These are phyloP conservation scores for Neonectria magnoliae DNA, from an alignment of 2,329 filamentous ascomycete genomes.

Conservation along the genomic window DNA sequence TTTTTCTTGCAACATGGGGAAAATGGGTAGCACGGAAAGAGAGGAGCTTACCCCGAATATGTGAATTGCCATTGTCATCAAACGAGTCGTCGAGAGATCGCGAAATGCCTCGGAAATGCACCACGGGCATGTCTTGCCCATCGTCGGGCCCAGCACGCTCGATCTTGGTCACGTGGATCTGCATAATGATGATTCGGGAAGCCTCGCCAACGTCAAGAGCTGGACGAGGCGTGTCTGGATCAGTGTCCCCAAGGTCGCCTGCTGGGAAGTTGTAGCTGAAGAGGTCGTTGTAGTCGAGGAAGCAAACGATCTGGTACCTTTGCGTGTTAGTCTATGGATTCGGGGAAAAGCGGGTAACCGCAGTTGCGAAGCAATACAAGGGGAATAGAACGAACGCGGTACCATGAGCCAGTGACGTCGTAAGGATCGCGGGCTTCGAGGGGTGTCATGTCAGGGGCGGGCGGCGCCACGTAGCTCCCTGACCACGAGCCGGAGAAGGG, in stretches of 20 bases:
- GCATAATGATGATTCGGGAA: slow-evolving; percentile 75
- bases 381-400: slow-evolving; percentile 61
- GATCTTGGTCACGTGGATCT: slow-evolving; percentile 69
- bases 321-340: slow-evolving; percentile 27
- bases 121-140: slow-evolving; percentile 68
- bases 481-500: slow-evolving; percentile 67
- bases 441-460: slow-evolving; percentile 49
- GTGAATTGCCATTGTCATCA: slow-evolving; percentile 76
- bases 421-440: slow-evolving; percentile 73
- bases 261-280: slow-evolving; percentile 76
- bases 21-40: neutral
- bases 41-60: slow-evolving; percentile 66
- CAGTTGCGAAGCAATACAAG: neutral
- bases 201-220: slow-evolving; percentile 72
- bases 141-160: slow-evolving; percentile 68
- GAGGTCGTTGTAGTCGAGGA: slow-evolving; percentile 76
- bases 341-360: neutral
- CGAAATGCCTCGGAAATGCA: slow-evolving; percentile 73
- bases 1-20: neutral
- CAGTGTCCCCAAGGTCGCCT: slow-evolving; percentile 48
- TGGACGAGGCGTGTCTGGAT: slow-evolving; percentile 55
- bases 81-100: slow-evolving; percentile 70
- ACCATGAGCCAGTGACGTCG: slow-evolving; percentile 75
- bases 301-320: slow-evolving; percentile 54
- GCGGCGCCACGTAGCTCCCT: slow-evolving; percentile 56